Percentiles rank a stretch among this genome's conserved stretches.
Evolutionary conservation across 139 green algal genomes (phyloP).

Genomic region (Chlorella sp.): DNA sequence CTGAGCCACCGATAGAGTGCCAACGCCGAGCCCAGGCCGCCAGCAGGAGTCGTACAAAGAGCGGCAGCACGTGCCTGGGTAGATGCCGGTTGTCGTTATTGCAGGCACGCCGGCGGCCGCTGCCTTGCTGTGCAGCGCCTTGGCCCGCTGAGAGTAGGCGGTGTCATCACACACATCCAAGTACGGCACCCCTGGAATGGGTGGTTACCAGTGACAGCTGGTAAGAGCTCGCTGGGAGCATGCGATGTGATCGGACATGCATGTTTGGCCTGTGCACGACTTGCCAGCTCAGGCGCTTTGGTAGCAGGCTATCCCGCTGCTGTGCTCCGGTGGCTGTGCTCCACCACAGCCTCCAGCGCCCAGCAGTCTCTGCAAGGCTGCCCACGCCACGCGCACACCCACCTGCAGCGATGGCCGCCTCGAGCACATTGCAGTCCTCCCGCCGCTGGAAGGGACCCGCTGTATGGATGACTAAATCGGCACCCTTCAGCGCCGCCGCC

Average conservation of each 20-base stretch:
- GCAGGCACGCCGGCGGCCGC: conserved; percentile 81
- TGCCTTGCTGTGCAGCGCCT: conserved; percentile 64
- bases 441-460: conserved; percentile 94
- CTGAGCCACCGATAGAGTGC: no score
- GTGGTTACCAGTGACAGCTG: no score
- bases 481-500: conserved; percentile 1
- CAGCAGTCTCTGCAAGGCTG: no score
- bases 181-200: conserved; percentile 82
- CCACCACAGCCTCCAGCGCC: no score
- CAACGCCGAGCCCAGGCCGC: no score
- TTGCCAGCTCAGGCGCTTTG: no score
- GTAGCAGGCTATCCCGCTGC: no score
- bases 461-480: conserved; percentile 69
- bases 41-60: neutral
- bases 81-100: conserved; percentile 86
- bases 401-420: conserved; percentile 73
- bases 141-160: conserved; percentile 56
- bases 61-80: conserved; percentile 47
- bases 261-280: no score
- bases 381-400: no score
- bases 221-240: no score
- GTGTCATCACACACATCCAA: conserved; percentile 97
- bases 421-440: conserved; percentile 56
- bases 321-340: no score
- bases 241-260: no score